These are phyloP conservation scores for Penicillium waksmanii DNA, from an alignment of 495 filamentous ascomycete genomes.

Conservation along the genomic window DNA sequence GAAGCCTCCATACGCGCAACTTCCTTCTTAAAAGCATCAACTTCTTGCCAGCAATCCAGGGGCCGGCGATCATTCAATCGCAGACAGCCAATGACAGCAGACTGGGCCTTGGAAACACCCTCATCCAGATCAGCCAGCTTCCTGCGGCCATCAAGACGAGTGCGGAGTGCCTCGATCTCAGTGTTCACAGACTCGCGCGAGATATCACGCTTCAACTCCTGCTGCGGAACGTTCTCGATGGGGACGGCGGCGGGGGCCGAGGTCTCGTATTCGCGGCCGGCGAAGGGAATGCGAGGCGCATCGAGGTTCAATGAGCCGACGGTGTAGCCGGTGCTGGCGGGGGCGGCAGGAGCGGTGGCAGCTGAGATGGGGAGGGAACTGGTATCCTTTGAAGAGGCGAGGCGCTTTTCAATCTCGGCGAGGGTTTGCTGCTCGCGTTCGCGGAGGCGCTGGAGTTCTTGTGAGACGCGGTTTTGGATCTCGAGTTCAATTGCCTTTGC, in stretches of 20 bases:
- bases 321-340: constrained; percentile 38
- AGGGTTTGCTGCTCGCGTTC: constrained; percentile 64
- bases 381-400: constrained; percentile 43
- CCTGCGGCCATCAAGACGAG: constrained; percentile 73
- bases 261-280: constrained; percentile 44
- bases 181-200: constrained; percentile 57
- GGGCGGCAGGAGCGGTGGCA: constrained; percentile 34
- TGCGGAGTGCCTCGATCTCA: constrained; percentile 75
- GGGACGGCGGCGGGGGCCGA: constrained; percentile 22
- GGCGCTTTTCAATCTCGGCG: constrained; percentile 58
- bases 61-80: constrained; percentile 84
- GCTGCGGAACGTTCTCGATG: constrained; percentile 18
- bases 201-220: constrained; percentile 45
- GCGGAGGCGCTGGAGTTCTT: constrained; percentile 78
- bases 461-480: constrained; percentile 83
- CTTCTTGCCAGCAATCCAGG: constrained; percentile 94
- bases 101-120: constrained; percentile 71
- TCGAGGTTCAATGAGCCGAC: constrained; percentile 51
- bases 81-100: constrained; percentile 80
- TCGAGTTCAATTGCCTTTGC: constrained; percentile 81
- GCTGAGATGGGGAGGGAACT: constrained; percentile 36
- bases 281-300: constrained; percentile 52
- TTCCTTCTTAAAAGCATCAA: constrained; percentile 85
- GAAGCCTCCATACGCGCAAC: constrained; percentile 80
- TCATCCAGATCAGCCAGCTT: constrained; percentile 69